Conservation (phyloP, 2,329 filamentous ascomycete genomes). For the Ascochyta pisi region DNA sequence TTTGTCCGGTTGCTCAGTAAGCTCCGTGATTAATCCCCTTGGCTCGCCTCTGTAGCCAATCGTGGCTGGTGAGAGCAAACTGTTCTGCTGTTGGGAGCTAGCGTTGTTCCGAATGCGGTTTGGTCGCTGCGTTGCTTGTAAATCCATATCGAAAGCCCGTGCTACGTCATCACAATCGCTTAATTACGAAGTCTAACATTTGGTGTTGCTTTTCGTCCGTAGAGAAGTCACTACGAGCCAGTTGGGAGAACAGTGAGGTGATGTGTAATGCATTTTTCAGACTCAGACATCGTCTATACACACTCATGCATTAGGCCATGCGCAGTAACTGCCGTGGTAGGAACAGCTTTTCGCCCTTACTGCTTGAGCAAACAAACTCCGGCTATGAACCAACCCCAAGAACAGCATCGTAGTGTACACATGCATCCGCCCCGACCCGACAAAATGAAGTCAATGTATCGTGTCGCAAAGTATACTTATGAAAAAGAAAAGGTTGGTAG, state of each 20-base stretch:
- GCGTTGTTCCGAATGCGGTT: neutral
- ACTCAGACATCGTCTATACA: neutral
- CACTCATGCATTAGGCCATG: neutral
- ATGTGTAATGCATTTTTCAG: constrained; percentile 1
- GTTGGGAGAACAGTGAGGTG: neutral
- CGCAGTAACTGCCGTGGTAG: neutral
- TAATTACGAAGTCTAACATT: neutral
- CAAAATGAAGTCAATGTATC: neutral
- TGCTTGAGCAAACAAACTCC: constrained; percentile 1
- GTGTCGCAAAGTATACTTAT: constrained; percentile 3
- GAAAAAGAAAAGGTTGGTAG: constrained; percentile 1
- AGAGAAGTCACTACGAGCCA: neutral
- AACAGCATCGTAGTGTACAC: constrained; percentile 11
- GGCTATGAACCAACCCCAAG: neutral
- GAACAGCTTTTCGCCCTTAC: neutral
- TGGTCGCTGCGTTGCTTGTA: constrained; percentile 1
- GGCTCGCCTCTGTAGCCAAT: neutral
- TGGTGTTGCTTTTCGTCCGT: constrained; percentile 7
- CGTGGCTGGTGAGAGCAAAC: too few species aligned
- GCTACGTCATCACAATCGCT: constrained; percentile 4
- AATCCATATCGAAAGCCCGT: constrained; percentile 5
- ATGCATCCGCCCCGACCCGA: neutral
- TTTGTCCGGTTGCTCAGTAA: constrained; percentile 6
- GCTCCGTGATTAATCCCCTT: neutral
- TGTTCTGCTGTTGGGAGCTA: neutral